Evolutionary conservation across 2,329 filamentous ascomycete species (phyloP), one percentile per base, ranked within the genome.

Genomic region (Aspergillus piperis): DNA sequence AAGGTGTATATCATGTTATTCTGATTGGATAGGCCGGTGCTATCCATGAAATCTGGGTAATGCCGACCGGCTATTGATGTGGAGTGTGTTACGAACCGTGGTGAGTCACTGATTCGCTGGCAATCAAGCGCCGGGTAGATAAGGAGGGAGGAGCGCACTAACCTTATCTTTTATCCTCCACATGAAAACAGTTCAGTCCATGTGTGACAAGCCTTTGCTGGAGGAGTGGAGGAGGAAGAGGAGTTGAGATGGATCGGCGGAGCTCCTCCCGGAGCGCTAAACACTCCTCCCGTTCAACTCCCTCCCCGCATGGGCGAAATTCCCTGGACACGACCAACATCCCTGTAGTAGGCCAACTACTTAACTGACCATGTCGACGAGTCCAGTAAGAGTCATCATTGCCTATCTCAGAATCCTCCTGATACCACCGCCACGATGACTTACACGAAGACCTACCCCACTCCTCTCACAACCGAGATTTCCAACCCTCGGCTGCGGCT

Each of bases 401-500:
- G 11, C 41, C 15, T 11, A 44, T 5, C 41, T 1, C 32, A 36
- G 11, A 11, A 5, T 36, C 5, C 32, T 36, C 32, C 32, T 36
- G 32, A 36, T 7, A 36, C 41, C 2, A 13, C 41, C 36, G 27
- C 23, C 3, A 44, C 30, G 44, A 44, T 42, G 19, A 59, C 44
- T 10, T 49, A 54, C 27, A 66, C 44, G 42, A 62, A 57, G 53
- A 58, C 58, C 53, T 73, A 74, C 56, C 63, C 72, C 25, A 74
- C 71, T 2, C 61, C 73, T 11, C 71, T 59, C 11, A 69, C 71
- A 10, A 78, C 74, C 11, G 10, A 21, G 5, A 69, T 78, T 47
- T 52, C 75, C 15, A 82, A 82, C 65, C 73, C 78, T 61, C 75
- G 76, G 8, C 65, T 81, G 57, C 72, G 75, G 54, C 67, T 82